Evolutionary conservation across 2,329 filamentous ascomycete species (phyloP).

Genomic region (Ophiocordyceps camponoti-floridani): DNA sequence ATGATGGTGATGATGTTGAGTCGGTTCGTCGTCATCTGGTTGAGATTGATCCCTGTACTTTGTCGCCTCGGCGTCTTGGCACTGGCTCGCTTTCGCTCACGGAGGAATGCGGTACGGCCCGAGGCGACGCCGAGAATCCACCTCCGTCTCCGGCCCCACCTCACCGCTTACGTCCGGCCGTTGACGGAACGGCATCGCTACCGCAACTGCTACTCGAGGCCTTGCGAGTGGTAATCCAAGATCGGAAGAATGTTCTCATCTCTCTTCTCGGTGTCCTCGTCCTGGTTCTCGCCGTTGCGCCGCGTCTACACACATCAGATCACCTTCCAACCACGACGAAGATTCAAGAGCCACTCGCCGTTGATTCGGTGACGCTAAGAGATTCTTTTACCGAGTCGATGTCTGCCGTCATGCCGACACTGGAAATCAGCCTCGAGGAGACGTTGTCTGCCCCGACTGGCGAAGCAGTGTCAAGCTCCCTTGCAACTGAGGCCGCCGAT

Average conservation of each 20-base stretch:
- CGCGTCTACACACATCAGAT: not conserved
- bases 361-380: not conserved
- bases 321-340: not conserved
- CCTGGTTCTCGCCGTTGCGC: slow-evolving; percentile 24
- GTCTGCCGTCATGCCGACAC: not conserved
- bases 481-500: not conserved
- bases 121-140: slow-evolving; percentile 11
- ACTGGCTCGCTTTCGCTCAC: too few species aligned
- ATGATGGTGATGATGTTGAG: not conserved
- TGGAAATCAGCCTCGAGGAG: not conserved
- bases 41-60: not conserved
- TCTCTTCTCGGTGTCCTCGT: slow-evolving; percentile 34
- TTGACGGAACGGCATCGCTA: slow-evolving; percentile 27
- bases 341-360: not conserved
- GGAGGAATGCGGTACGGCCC: slow-evolving; percentile 9
- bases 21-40: not conserved
- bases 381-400: not conserved
- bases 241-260: slow-evolving; percentile 43
- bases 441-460: slow-evolving; percentile 1
- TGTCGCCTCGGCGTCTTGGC: not conserved
- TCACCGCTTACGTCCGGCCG: slow-evolving; percentile 6
- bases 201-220: slow-evolving; percentile 36
- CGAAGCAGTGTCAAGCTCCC: slow-evolving; percentile 8
- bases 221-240: slow-evolving; percentile 32
- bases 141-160: slow-evolving; percentile 8